These are phyloP conservation scores for Balamuthia mandrillaris DNA, from an alignment of 208 protist genomes.

Conservation along the genomic window DNA sequence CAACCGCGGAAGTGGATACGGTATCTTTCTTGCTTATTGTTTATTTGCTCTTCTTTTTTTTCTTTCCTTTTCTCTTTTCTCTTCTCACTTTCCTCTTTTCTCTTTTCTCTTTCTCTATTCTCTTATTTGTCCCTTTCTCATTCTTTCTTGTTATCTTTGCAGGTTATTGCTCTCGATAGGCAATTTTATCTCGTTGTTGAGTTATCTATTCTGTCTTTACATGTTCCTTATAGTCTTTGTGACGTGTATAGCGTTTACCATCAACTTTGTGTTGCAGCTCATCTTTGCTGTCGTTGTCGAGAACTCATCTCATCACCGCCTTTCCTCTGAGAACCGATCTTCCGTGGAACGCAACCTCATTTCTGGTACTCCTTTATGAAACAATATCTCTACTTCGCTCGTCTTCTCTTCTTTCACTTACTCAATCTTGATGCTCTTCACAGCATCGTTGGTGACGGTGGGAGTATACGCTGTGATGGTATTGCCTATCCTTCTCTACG, in stretches of 20 bases:
- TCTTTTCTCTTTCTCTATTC: too few species aligned
- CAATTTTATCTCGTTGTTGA: not conserved
- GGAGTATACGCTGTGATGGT: slow-evolving; percentile 11
- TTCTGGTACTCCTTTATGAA: not conserved
- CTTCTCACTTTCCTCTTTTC: too few species aligned
- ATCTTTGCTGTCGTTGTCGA: slow-evolving; percentile 18
- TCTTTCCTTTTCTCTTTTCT: too few species aligned
- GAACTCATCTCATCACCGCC: not conserved
- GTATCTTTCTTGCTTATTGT: too few species aligned
- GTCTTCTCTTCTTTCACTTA: not conserved
- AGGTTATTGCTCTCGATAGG: too few species aligned
- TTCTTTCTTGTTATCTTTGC: too few species aligned
- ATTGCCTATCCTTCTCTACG: slow-evolving; percentile 17
- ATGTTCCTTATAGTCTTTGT: slow-evolving; percentile 38
- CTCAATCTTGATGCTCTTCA: too few species aligned
- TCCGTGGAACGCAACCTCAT: not conserved
- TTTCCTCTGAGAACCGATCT: not conserved
- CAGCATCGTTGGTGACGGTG: not conserved
- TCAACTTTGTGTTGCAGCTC: slow-evolving; percentile 39
- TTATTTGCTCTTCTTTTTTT: too few species aligned
- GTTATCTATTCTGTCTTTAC: slow-evolving; percentile 22
- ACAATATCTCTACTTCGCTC: too few species aligned
- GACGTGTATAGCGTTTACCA: slow-evolving; percentile 19
- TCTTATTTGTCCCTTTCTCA: too few species aligned
- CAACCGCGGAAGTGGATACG: too few species aligned